Base-by-base conservation (phyloP, 2,329 filamentous ascomycete species). In the Biscogniauxia sp. region DNA sequence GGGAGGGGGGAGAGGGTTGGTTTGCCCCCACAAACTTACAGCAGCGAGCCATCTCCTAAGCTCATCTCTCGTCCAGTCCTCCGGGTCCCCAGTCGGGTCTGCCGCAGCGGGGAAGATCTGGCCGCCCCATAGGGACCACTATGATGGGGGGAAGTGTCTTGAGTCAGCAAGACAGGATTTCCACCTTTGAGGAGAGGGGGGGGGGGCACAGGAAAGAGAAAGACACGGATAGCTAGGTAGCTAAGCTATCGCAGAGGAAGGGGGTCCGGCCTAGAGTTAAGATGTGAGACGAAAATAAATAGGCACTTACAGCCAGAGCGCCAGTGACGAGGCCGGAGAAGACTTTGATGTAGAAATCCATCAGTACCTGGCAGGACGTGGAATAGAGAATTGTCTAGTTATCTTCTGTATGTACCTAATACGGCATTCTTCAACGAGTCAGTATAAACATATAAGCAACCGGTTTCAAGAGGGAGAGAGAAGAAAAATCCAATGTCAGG, bases 321-420 rank as follows among this genome's bases (percentile, higher is more conserved):
- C 90, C 92, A 6, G 91, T 90, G 15, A 97, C 84, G 56, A 96
- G 83, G 9, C 90, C 91, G 4, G 90, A 88, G 73, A 97, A 97
- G 19, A 88, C 91, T 88, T 78, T 58, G 69, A 68, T 59, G 51
- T 62, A 67, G 70, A 54, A n/a, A 37, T 64, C 64, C 66, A 69
- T 72, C 57, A 71, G 68, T 68, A 67, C 51, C 57, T 23, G 32
- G 25, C 56, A 20, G 53, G 62, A 63, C 61, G 56, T 20, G 51
- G 32, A 54, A 11, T 51, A 8, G 15, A 32, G 7, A 32, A 32
- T 13, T 23, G 20, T 37, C 23, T 17, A 7, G 60, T 58, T 61
- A 58, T 45, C 51, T 56, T 20, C 28, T 51, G 26, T 32, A 62
- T 63, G 59, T 82, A 91, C 89, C 88, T 61, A 92, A 77, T 58